These are phyloP conservation scores for Erodium moschatum DNA, from an alignment of 441 rosid species.

Conservation along the genomic window DNA sequence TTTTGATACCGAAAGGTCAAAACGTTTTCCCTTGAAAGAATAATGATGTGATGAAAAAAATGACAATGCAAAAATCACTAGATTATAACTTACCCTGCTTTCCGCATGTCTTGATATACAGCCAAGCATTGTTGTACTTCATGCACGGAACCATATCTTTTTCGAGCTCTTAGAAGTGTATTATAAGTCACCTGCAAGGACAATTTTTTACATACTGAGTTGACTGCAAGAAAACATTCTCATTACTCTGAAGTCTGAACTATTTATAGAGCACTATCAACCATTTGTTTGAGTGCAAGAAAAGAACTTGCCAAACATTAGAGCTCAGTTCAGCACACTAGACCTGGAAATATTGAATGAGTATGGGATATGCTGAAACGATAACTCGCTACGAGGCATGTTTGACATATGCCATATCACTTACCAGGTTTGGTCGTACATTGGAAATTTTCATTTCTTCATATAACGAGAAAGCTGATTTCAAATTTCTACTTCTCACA, in stretches of 20 bases:
- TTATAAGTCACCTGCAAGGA: constrained; percentile 73
- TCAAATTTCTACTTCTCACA: constrained; percentile 45
- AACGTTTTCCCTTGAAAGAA: too few relatives aligned
- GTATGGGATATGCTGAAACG: too few relatives aligned
- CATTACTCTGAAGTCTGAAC: too few relatives aligned
- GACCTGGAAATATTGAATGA: not conserved
- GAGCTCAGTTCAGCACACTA: not conserved
- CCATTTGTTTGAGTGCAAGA: not conserved
- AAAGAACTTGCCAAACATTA: not conserved
- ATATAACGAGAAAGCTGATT: constrained; percentile 64
- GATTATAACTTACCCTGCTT: constrained; percentile 58
- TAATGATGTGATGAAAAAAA: too few relatives aligned
- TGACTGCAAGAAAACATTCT: not conserved
- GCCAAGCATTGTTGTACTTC: constrained; percentile 87
- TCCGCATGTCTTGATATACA: constrained; percentile 83
- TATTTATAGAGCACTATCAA: not conserved
- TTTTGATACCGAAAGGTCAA: too few relatives aligned
- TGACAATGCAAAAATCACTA: not conserved
- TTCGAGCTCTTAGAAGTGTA: constrained; percentile 72
- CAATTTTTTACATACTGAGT: constrained; percentile 3
- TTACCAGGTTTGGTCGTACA: constrained; percentile 71
- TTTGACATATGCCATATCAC: constrained; percentile 11
- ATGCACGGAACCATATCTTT: constrained; percentile 65
- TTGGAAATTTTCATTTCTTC: constrained; percentile 70
- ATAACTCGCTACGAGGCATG: too few relatives aligned